Evolutionary conservation across 306 rosid species (phyloP), one percentile per base, ranked within the genome.

Genomic region (Begonia loranthoides): DNA sequence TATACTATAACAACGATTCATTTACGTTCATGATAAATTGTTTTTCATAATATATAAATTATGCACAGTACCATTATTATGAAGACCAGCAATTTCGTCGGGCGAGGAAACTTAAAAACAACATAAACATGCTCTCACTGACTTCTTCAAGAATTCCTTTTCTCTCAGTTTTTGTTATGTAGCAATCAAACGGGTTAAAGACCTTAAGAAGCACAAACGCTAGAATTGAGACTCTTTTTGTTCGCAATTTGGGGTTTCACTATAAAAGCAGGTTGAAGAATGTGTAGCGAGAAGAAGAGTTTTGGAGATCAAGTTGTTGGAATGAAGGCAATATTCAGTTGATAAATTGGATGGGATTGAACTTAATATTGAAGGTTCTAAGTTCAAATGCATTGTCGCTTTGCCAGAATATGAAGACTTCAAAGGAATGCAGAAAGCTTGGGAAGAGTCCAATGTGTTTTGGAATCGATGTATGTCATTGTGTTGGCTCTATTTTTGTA

Each of bases 201-300:
- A 84, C 58, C 76, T 78, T 54, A 89, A 79, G 64, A 85, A 86
- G 52, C 79, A 95, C 39, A 85, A 85, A 70, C 90, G 94, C 58
- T 81, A 76, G 1, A 90, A 82, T 9, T 2, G 97, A 85, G 1
- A 59, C 81, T 6, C 77, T 89, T 7, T 61, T 60, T 54, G 58
- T 89, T 5, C 81, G 95, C 70, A 80, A 85, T 65, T 53, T 82
- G 4, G 67, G 76, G 12, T 79, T 70, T 58, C 50, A 79, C 33
- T 43, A 15, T 22, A 45, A 8, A 21, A 10, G 44, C n/a, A 7
- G 24, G 1, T 47, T 15, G 55, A 57, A 34, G 14, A 45, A 49
- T 21, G 64, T 49, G 24, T 62, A 50, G 12, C 75, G 63, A 21
- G 64, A 58, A 51, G 62, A 57, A 38, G 65, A 64, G 78, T 13